Conservation (phyloP, 768 basidiomycete species). For the Lactarius akahatsu region DNA sequence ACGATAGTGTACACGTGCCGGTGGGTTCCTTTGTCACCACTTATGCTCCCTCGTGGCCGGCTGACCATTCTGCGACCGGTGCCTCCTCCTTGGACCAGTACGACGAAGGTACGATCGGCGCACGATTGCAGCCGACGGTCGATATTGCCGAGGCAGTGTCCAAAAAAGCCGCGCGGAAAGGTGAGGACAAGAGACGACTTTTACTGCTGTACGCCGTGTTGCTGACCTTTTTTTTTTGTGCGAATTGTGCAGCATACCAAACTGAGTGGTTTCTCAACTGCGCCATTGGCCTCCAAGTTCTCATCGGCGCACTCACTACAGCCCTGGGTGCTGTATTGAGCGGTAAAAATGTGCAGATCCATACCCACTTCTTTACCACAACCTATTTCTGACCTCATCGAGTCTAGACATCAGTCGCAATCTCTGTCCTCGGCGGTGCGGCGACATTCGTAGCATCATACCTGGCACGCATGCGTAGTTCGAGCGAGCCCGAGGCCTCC, state of each 20-base stretch:
- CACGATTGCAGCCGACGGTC: constrained; percentile 16
- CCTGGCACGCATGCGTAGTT: constrained; percentile 66
- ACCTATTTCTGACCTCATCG: background rate
- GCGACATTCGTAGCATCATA: constrained; percentile 72
- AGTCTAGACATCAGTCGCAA: constrained; percentile 39
- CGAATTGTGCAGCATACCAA: constrained; percentile 18
- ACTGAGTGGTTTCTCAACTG: constrained; percentile 28
- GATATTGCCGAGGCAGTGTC: background rate
- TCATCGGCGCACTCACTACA: constrained; percentile 35
- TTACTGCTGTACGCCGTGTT: background rate
- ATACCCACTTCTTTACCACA: background rate
- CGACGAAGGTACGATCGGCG: background rate
- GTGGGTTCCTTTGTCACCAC: background rate
- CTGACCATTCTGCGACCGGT: background rate
- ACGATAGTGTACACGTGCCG: background rate
- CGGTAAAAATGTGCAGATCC: constrained; percentile 27
- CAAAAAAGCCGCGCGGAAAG: background rate
- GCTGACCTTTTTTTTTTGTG: background rate
- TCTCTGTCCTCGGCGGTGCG: constrained; percentile 52
- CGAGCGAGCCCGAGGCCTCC: constrained; percentile 67
- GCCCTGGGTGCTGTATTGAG: constrained; percentile 31
- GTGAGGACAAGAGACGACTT: constrained; percentile 7
- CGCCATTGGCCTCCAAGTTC: constrained; percentile 34
- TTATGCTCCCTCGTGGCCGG: background rate
- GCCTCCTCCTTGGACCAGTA: background rate